Percentiles rank a stretch among this genome's conserved stretches.
phyloP scores from a whole-genome alignment of 805 yeast species.

The Candida ipomoeae region DNA sequence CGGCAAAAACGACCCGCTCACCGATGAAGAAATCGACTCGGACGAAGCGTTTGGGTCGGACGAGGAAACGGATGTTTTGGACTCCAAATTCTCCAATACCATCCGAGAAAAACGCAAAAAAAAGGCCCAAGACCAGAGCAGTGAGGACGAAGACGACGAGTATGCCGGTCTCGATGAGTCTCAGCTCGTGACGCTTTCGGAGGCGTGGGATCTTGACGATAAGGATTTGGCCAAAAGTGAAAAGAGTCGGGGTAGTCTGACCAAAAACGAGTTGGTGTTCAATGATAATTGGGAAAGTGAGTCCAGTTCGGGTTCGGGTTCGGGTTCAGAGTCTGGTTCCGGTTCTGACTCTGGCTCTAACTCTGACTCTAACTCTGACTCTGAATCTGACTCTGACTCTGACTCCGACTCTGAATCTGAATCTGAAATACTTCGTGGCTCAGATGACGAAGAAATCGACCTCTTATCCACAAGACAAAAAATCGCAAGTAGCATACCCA shows the following conservation, averaged over 20 bases:
- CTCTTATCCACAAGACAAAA: conserved; percentile 45
- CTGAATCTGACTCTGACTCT: conserved; percentile 18
- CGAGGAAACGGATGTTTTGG: conserved; percentile 59
- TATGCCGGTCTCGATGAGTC: conserved; percentile 73
- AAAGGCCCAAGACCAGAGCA: conserved; percentile 15
- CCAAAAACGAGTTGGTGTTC: conserved; percentile 11
- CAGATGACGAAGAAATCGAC: conserved; percentile 44
- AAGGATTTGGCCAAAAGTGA: conserved; percentile 29
- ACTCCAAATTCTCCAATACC: conserved; percentile 66
- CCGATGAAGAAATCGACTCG: conserved; percentile 70
- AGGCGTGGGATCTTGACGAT: conserved; percentile 84
- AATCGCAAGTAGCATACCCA: conserved; percentile 34
- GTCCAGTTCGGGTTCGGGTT: conserved; percentile 9
- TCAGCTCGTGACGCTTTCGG: conserved; percentile 74
- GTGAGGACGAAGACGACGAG: conserved; percentile 31
- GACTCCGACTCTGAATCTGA: conserved; percentile 25
- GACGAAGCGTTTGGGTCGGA: conserved; percentile 88
- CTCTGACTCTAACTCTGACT: conserved; percentile 23
- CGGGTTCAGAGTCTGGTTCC: neutral
- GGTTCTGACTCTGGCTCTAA: conserved; percentile 14
- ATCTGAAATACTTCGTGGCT: conserved; percentile 25
- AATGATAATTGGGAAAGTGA: conserved; percentile 17
- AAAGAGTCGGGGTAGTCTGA: neutral
- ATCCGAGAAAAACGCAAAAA: conserved; percentile 50
- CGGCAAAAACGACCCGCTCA: conserved; percentile 31